Evolutionary conservation across 208 protist species (phyloP).

Genomic region (Herpetomonas muscarum): DNA sequence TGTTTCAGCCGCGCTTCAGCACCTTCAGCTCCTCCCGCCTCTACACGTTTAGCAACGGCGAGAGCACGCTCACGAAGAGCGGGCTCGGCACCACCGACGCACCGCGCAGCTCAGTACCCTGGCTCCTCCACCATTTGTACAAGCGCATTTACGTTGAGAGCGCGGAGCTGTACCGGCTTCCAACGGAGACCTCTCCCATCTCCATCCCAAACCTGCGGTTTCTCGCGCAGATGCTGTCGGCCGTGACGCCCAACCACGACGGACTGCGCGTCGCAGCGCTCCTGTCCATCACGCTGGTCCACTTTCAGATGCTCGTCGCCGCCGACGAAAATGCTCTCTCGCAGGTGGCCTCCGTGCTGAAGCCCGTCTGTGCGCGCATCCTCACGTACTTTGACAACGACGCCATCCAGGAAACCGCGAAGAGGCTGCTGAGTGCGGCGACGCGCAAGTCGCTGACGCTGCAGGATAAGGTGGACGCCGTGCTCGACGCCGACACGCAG

Average conservation of each 20-base stretch:
- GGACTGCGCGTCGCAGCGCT: conserved; percentile 52
- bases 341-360: conserved; percentile 50
- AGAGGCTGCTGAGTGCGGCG: conserved; percentile 38
- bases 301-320: conserved; percentile 47
- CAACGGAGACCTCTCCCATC: conserved; percentile 41
- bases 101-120: conserved; percentile 35
- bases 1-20: conserved; percentile 73
- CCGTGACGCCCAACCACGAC: conserved; percentile 20
- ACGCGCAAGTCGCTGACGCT: conserved; percentile 50
- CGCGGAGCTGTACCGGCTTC: conserved; percentile 56
- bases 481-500: conserved; percentile 46
- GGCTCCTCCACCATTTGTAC: conserved; percentile 62
- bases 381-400: conserved; percentile 43
- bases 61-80: conserved; percentile 36
- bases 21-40: conserved; percentile 56
- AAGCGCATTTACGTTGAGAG: conserved; percentile 60
- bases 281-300: conserved; percentile 52
- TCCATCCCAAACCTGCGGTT: conserved; percentile 34
- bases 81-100: conserved; percentile 17
- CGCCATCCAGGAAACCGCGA: conserved; percentile 36
- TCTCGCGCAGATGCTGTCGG: conserved; percentile 32
- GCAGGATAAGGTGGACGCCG: conserved; percentile 49
- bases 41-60: conserved; percentile 27
- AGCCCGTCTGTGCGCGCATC: conserved; percentile 50
- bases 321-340: conserved; percentile 49